Evolutionary conservation across 148 eudicot genomes (phyloP), one percentile per base, ranked within the genome.

Genomic region (Fagopyrum esculentum): DNA sequence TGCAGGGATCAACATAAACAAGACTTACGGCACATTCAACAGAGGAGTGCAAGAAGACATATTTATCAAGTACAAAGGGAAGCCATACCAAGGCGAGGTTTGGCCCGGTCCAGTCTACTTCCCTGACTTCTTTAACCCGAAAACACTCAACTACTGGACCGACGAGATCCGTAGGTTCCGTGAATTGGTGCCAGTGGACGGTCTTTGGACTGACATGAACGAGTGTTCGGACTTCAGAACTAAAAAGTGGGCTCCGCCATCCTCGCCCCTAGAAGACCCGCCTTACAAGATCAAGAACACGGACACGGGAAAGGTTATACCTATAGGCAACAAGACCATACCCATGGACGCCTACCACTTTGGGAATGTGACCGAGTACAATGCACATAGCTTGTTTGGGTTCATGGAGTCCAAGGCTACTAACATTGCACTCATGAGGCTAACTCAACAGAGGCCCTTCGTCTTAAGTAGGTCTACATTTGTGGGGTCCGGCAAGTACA

Each of bases 201-300:
- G 98, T 52, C 78, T 93, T 22, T 93, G 98, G 98, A 77, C 91
- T 43, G 98, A 93, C 86, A 93, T 93, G 98, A 93, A 93, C 26
- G 98, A 93, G 74, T 12, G 83, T 35, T 35, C 40, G 40, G 40
- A 35, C 40, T 35, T 35, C 3, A 35, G 40, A 35, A 35, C 40
- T 35, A 35, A 35, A 35, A 35, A 1, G 40, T 35, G 40, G 40
- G 40, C 40, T 35, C 40, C 40, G 3, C 40, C 40, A 2, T 35
- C 40, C 15, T 88, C 92, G 9, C 70, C 82, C 12, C 82, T 91
- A 52, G 97, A 91, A 70, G 74, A 89, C 63, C 97, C 97, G 19
- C 93, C 97, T 17, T 93, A 89, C 73, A 81, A 76, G 73, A 91
- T 93, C 76, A 86, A 93, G 75, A 87, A 93, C 54, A 72, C 40